phyloP scores from a whole-genome alignment of 2,329 filamentous ascomycete genomes.

The Colletotrichum lupini region DNA sequence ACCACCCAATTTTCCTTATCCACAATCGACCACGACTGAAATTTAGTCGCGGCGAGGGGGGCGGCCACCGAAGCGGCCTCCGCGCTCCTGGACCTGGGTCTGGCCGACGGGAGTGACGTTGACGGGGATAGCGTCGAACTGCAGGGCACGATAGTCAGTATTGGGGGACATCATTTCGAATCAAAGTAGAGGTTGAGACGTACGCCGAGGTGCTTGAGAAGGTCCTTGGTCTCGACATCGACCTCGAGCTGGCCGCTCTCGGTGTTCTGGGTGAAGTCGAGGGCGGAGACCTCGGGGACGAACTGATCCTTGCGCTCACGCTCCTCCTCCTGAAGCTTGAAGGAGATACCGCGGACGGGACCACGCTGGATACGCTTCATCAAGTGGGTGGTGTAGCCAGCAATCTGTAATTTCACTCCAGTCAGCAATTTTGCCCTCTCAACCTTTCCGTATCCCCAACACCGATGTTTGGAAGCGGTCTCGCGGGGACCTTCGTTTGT shows the following conservation, averaged over 20 bases:
- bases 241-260: slow-evolving; percentile 95
- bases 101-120: slow-evolving; percentile 93
- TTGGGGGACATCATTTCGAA: too few species aligned
- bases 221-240: slow-evolving; percentile 97
- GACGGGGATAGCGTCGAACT: slow-evolving; percentile 99
- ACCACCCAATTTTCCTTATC: slow-evolving; percentile 31
- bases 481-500: too few species aligned
- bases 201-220: slow-evolving; percentile 99
- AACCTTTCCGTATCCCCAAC: not conserved
- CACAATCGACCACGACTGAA: slow-evolving; percentile 2
- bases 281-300: slow-evolving; percentile 97
- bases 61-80: slow-evolving; percentile 79
- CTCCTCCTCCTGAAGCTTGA: slow-evolving; percentile 99
- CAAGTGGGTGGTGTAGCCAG: slow-evolving; percentile 97
- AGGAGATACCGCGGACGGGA: slow-evolving; percentile 99
- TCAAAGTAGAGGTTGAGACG: slow-evolving; percentile 9
- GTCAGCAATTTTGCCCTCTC: slow-evolving; percentile 12
- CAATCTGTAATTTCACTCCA: slow-evolving; percentile 70
- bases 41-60: slow-evolving; percentile 58
- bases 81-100: slow-evolving; percentile 85
- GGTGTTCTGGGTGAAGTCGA: slow-evolving; percentile 96
- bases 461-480: slow-evolving; percentile 19
- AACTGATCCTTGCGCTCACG: slow-evolving; percentile 99
- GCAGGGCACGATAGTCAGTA: slow-evolving; percentile 44
- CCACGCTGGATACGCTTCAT: slow-evolving; percentile 99